Percentiles rank a stretch among this genome's conserved stretches.
Conservation (phyloP, 768 basidiomycete genomes). For the Xerocomus potaroensis region DNA sequence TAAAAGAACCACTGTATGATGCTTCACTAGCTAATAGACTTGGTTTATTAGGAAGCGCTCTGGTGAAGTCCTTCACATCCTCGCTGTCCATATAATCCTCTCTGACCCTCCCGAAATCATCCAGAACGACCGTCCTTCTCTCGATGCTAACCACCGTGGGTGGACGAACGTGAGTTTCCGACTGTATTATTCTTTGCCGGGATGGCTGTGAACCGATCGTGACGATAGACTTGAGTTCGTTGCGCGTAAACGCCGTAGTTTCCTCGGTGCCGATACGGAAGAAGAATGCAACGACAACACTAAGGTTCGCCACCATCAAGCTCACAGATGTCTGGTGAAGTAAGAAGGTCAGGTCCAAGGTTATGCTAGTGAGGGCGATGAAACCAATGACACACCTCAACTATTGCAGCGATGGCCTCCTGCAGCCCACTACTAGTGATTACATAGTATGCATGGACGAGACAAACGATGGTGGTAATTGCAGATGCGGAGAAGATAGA, state of each 20-base stretch:
- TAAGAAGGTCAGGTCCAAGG: neutral
- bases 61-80: too few relatives aligned
- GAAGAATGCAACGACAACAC: conserved; percentile 3
- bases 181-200: neutral
- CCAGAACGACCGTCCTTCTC: neutral
- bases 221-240: neutral
- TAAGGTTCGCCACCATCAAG: conserved; percentile 6
- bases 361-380: neutral
- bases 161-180: neutral
- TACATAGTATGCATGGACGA: conserved; percentile 1
- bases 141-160: neutral
- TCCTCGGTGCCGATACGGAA: conserved; percentile 6
- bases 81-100: too few relatives aligned
- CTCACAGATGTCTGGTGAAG: neutral
- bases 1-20: too few relatives aligned
- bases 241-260: neutral
- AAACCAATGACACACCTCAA: neutral
- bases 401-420: neutral
- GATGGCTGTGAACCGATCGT: conserved; percentile 1
- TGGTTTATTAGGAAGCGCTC: too few relatives aligned
- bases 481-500: too few relatives aligned
- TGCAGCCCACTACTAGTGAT: neutral
- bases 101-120: neutral
- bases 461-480: conserved; percentile 1
- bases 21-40: too few relatives aligned